phyloP scores from a whole-genome alignment of 495 filamentous ascomycete species.

The Evernia prunastri region DNA sequence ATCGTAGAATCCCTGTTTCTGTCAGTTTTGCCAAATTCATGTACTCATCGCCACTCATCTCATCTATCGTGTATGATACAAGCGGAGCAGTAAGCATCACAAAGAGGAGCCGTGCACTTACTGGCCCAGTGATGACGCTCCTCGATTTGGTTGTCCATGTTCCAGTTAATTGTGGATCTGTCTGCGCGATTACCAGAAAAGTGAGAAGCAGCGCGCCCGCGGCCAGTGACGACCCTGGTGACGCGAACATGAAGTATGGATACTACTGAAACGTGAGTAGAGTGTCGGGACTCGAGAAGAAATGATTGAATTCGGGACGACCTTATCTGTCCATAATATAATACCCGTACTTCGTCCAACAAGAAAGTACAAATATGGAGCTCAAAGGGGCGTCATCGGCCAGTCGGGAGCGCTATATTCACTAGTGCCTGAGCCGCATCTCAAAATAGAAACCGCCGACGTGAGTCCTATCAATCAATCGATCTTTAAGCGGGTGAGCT shows the following conservation, averaged over 20 bases:
- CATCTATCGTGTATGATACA: neutral
- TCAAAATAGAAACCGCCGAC: constrained; percentile 7
- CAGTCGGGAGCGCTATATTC: constrained; percentile 1
- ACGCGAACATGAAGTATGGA: constrained; percentile 21
- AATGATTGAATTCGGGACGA: neutral
- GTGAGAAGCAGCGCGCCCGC: constrained; percentile 25
- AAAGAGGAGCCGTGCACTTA: constrained; percentile 38
- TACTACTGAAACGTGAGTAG: neutral
- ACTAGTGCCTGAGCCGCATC: constrained; percentile 14
- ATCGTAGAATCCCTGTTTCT: constrained; percentile 63
- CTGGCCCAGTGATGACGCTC: constrained; percentile 66
- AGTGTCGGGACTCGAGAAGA: neutral
- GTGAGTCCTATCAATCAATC: no score
- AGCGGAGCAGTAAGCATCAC: neutral
- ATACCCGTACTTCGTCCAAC: neutral
- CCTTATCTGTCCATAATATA: no score
- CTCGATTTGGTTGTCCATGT: constrained; percentile 76
- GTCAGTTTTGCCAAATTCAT: constrained; percentile 14
- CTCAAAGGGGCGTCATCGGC: neutral
- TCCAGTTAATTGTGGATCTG: constrained; percentile 48
- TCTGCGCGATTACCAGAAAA: constrained; percentile 15
- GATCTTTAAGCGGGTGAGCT: neutral
- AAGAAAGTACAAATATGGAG: no score
- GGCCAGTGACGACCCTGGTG: constrained; percentile 28
- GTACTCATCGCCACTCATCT: neutral